Evolutionary conservation across 768 basidiomycete species (phyloP).

Genomic region (Lactarius sp.): DNA sequence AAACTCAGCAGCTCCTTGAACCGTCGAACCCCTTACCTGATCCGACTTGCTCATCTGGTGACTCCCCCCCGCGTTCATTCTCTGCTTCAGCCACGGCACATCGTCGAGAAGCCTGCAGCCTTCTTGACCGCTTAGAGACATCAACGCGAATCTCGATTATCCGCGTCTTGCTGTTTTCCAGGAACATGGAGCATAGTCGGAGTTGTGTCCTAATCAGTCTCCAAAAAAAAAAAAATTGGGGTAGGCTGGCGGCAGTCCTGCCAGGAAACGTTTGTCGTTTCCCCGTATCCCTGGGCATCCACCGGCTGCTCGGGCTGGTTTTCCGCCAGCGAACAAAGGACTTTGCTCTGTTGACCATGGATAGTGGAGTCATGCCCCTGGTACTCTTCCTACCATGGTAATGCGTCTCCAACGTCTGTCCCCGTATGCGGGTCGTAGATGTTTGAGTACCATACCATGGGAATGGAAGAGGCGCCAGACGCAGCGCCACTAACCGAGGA

Average conservation of each 20-base stretch:
- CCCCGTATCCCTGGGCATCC: neutral
- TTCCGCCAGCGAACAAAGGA: neutral
- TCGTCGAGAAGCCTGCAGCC: neutral
- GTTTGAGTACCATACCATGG: conserved; percentile 42
- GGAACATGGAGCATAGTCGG: neutral
- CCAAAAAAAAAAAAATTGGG: neutral
- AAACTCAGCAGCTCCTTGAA: conserved; percentile 18
- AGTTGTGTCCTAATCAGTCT: neutral
- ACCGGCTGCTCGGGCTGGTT: neutral
- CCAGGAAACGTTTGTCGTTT: neutral
- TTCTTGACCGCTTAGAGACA: neutral
- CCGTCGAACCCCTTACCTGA: conserved; percentile 11
- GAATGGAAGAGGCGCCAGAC: conserved; percentile 42
- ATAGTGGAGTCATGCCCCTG: conserved; percentile 24
- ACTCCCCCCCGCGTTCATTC: neutral
- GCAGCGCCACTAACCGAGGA: conserved; percentile 8
- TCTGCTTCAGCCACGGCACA: neutral
- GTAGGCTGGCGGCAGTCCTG: neutral
- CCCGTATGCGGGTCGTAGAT: conserved; percentile 9
- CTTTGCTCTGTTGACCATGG: conserved; percentile 5
- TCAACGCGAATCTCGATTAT: neutral
- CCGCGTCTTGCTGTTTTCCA: neutral
- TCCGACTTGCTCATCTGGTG: conserved; percentile 10
- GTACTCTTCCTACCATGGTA: conserved; percentile 33
- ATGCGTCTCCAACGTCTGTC: conserved; percentile 17